Base-by-base conservation (phyloP, 1,284 basidiomycete genomes). In the Puccinia triticina region DNA sequence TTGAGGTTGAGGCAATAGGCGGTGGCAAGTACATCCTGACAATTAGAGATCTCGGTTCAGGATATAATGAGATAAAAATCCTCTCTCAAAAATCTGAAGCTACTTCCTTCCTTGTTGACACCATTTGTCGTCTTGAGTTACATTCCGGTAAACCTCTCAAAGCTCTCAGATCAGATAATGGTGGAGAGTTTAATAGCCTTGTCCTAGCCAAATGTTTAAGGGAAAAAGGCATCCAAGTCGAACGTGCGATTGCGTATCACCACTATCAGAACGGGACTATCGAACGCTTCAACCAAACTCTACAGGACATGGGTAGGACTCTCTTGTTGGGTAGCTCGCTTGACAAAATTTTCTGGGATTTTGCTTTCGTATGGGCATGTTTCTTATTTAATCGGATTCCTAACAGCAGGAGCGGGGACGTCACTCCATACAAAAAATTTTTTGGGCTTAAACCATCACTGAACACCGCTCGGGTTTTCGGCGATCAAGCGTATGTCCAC, bases 221-320 rank as follows among this genome's bases (percentile, higher is more conserved):
- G 29, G 0, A 34, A 43, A 77, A 77, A 64, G 74, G 74, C 0
- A 77, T 77, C 34, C 18, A 8, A 26, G 11, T 37, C 7, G 74
- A 77, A 64, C 37, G 40, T 2, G 18, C 53, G 0, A 26, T 59
- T 1, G 32, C 74, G 2, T 77, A 77, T 18, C 43, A 57, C 18
- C 74, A 57, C 23, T 57, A 61, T 16, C 74, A 77, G 18, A 77
- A 77, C 34, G 74, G 74, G 1, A 12, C 29, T 1, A 46, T 61
- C 11, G 57, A 77, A 32, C 55, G 74, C 3, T 61, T 43, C 74
- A 77, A 77, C 21, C 14, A 57, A 0, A 77, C 74, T n/a, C 23
- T 77, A 1, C 26, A 29, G 37, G 74, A 77, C 7, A 77, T 57
- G 50, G 74, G 74, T 5, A 4, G 57, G 40, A 46, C 74, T 2